Base-by-base conservation (phyloP, 2,329 filamentous ascomycete genomes). In the Cladosporium halotolerans region DNA sequence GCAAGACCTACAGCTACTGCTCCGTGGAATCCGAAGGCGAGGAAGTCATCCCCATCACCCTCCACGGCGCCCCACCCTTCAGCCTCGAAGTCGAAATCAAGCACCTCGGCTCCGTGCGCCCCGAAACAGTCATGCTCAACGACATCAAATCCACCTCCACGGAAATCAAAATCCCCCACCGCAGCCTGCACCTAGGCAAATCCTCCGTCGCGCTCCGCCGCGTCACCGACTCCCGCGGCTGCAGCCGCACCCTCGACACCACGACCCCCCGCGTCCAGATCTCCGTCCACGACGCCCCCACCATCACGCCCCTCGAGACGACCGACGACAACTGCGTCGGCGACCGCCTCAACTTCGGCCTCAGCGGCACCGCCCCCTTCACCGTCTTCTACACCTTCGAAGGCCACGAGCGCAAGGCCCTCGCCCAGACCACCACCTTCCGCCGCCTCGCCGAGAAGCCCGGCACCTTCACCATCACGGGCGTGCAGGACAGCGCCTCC, bases 1-100 rank as follows among this genome's bases (percentile, higher is more conserved):
- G 91, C 13, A 93, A 93, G 69, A 91, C 89, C 0, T 96, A 96
- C 76, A 95, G 93, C 68, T 96, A 92, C 71, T 99, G 93, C 73
- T 86, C 90, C 68, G 84, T 90, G 45, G 89, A 96, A 63, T 81
- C 86, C 47, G 82, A 84, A 32, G 66, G 66, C 34, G 89, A 95
- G 63, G 91, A 99, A 65, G 83, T 82, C 39, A 96, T 99, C 52
- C 91, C 92, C 0, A 86, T 99, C 55, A 84, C 81, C 2, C 78
- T 99, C 14, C 86, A 86, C 55, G 93, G 93, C 38, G 77, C 85
- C 13, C 83, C 92, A 6, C 93, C 93, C 0, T 99, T 99, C 73
- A 85, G 85, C 45, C 76, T 99, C 4, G 93, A 97, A 68, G 80
- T 97, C 19, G 90, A 92, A 64, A 89, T 99, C 71, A 95, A 91